Conservation (phyloP, 2,329 filamentous ascomycete genomes). For the Orbilia blumenaviensis region DNA sequence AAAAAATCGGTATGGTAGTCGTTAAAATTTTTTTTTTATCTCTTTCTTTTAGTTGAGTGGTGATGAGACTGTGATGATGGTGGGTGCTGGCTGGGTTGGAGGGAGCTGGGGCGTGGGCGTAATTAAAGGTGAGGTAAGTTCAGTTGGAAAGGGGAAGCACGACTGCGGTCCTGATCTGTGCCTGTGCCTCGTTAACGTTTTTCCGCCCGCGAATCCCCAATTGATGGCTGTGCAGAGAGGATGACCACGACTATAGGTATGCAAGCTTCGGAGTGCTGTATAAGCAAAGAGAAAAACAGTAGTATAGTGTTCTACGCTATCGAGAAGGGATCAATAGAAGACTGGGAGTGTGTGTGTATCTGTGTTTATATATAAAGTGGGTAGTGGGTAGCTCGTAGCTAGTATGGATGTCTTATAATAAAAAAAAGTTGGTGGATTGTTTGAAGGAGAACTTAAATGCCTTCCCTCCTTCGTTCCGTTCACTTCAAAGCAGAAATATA, state of each 20-base stretch:
- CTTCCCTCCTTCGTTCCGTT: too few species aligned
- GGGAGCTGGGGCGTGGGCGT: conserved; percentile 1
- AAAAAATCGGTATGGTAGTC: too few species aligned
- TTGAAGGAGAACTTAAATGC: too few species aligned
- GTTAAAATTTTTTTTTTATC: not conserved
- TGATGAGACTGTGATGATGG: not conserved
- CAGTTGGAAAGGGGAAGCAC: conserved; percentile 17
- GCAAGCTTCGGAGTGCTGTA: too few species aligned
- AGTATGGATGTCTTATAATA: too few species aligned
- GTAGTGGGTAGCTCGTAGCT: too few species aligned
- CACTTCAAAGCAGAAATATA: too few species aligned
- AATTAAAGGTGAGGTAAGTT: conserved; percentile 18
- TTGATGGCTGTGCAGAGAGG: not conserved
- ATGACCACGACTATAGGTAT: not conserved
- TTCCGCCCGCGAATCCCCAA: not conserved
- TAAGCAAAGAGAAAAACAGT: too few species aligned
- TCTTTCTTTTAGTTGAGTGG: not conserved
- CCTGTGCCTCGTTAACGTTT: conserved; percentile 1
- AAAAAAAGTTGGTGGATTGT: not conserved
- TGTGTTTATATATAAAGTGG: too few species aligned
- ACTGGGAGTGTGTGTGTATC: too few species aligned
- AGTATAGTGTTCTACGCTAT: too few species aligned
- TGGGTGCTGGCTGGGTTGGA: not conserved
- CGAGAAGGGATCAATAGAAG: too few species aligned
- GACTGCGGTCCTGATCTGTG: not conserved